Evolutionary conservation across 1,139 yeast species (phyloP), one percentile per base, ranked within the genome.

Genomic region (Yamadazyma dushanensis): DNA sequence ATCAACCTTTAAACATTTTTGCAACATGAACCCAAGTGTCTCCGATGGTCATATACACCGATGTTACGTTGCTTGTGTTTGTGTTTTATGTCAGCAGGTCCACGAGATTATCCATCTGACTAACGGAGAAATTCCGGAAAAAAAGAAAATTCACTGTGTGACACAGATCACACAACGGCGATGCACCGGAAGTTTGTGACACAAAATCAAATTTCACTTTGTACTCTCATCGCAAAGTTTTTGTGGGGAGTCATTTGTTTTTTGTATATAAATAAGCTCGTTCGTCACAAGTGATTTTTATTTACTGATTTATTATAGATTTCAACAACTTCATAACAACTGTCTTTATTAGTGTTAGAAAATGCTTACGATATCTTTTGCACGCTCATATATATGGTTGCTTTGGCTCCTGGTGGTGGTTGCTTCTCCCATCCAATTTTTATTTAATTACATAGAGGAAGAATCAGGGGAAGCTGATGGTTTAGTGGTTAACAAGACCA

Each of bases 401-500:
- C 27, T 25, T n/a, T 25, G 17, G 27, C 18, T 25, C 27, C 27
- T 25, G 27, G 16, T 25, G 15, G 27, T 15, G 27, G 13, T 25
- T 22, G 32, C 32, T 16, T 21, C 27, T 7, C 32, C 32, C 5
- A 22, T 30, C 15, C 32, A 30, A 15, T 16, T 10, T 2, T 22
- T 30, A 5, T 30, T 30, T 16, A 30, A 10, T 18, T 22, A 22
- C 21, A 21, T 14, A 5, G 18, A 14, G 4, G 10, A n/a, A 15
- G n/a, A 25, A 5, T 14, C 10, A 5, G 27, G 16, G 15, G 16
- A 23, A 6, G 8, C 7, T 4, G 16, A 14, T 18, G 18, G 18
- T 14, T 7, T 13, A 3, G 6, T 25, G 27, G 18, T 25, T 18
- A 44, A 48, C 31, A 42, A 48, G 25, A 44, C 53, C 4, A 68